Evolutionary conservation across 306 rosid genomes (phyloP).

Genomic region (Luffa aegyptiaca): DNA sequence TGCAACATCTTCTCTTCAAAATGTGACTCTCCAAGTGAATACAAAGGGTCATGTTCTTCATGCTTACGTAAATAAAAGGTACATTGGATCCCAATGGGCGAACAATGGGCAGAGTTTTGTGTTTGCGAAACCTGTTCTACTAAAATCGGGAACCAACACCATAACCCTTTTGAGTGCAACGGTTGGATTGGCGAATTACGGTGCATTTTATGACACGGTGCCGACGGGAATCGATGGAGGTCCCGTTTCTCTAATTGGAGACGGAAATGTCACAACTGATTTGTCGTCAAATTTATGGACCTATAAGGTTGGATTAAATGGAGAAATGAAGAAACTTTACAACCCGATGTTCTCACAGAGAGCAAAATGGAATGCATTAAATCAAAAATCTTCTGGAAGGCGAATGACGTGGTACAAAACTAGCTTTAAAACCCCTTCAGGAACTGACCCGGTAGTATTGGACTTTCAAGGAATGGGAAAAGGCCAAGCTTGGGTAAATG

Average conservation of each 20-base stretch:
- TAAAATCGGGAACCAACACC: no score
- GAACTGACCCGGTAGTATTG: not conserved
- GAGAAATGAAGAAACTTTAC: slow-evolving; percentile 27
- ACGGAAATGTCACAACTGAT: not conserved
- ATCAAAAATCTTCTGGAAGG: not conserved
- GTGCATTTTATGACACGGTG: no score
- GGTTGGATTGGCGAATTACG: slow-evolving; percentile 16
- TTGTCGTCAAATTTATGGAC: slow-evolving; percentile 14
- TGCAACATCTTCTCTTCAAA: no score
- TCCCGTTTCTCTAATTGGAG: not conserved
- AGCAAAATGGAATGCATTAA: slow-evolving; percentile 10
- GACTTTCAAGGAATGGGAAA: not conserved
- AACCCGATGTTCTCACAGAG: slow-evolving; percentile 5
- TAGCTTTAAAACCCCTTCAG: not conserved
- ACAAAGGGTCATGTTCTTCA: no score
- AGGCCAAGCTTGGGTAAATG: slow-evolving; percentile 1
- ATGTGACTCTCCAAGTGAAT: no score
- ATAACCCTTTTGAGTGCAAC: not conserved
- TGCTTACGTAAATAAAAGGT: no score
- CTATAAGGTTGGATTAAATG: slow-evolving; percentile 33
- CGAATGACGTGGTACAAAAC: not conserved
- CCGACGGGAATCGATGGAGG: no score
- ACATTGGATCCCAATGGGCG: no score
- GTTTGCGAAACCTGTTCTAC: no score
- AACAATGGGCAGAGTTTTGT: no score